Percentiles rank a stretch among this genome's conserved stretches.
These are phyloP conservation scores for Zygosaccharomyces siamensis DNA, from an alignment of 805 yeast species.

Conservation along the genomic window DNA sequence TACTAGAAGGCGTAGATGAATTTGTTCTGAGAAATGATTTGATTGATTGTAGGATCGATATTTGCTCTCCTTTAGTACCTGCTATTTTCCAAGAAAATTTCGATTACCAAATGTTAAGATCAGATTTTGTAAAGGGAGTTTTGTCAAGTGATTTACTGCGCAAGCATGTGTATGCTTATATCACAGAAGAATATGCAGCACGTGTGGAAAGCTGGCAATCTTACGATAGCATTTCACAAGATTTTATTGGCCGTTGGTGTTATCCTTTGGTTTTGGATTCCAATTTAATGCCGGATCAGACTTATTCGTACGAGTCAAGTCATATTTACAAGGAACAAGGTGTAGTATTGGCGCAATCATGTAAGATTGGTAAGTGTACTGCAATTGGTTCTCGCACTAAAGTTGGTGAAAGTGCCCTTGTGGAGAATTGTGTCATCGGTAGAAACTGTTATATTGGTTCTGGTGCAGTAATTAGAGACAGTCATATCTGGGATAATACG, in stretches of 20 bases:
- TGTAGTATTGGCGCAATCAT: slow-evolving; percentile 90
- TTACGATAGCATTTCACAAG: slow-evolving; percentile 86
- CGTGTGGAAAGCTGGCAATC: slow-evolving; percentile 95
- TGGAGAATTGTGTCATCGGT: slow-evolving; percentile 76
- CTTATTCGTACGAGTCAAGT: slow-evolving; percentile 74
- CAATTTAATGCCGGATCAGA: slow-evolving; percentile 63
- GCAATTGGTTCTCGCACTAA: slow-evolving; percentile 74
- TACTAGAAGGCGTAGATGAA: slow-evolving; percentile 68
- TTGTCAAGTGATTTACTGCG: slow-evolving; percentile 84
- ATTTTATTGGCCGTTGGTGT: slow-evolving; percentile 84
- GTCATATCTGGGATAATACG: slow-evolving; percentile 86
- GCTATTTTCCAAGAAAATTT: slow-evolving; percentile 94
- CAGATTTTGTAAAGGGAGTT: slow-evolving; percentile 87
- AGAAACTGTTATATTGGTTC: slow-evolving; percentile 80
- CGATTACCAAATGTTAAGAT: slow-evolving; percentile 82
- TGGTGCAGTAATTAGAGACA: slow-evolving; percentile 62
- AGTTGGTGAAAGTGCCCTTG: slow-evolving; percentile 68
- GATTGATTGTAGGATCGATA: slow-evolving; percentile 94
- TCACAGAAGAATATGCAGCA: slow-evolving; percentile 81
- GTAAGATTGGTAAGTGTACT: slow-evolving; percentile 73
- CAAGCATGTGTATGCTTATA: slow-evolving; percentile 84
- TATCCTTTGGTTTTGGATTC: slow-evolving; percentile 89
- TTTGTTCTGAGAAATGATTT: slow-evolving; percentile 83
- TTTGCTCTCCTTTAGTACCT: slow-evolving; percentile 91
- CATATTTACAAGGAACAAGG: slow-evolving; percentile 86